phyloP scores from a whole-genome alignment of 2,329 filamentous ascomycete species.

The Metarhizium humberi region DNA sequence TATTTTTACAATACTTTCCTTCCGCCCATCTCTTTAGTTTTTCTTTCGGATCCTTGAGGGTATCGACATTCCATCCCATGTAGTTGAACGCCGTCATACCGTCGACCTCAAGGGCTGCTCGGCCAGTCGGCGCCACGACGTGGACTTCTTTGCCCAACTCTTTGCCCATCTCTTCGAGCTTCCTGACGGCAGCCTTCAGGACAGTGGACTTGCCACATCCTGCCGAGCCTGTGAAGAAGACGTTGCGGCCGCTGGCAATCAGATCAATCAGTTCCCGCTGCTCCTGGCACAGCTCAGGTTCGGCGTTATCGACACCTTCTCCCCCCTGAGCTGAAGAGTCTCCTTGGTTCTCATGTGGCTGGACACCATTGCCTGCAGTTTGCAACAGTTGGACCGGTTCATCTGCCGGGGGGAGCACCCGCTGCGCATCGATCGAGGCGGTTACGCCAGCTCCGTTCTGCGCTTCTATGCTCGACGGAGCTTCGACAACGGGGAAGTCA shows the following conservation, averaged over 20 bases:
- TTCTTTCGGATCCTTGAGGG: too few relatives aligned
- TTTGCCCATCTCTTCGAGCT: background rate
- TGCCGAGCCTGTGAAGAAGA: constrained; percentile 57
- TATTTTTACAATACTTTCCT: background rate
- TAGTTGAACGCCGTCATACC: constrained; percentile 49
- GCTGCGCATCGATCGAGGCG: too few relatives aligned
- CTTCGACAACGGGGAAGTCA: too few relatives aligned
- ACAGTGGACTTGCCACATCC: constrained; percentile 29
- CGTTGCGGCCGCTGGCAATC: constrained; percentile 41
- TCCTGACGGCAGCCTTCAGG: constrained; percentile 12
- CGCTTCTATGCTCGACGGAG: too few relatives aligned
- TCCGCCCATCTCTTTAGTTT: too few relatives aligned
- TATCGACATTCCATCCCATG: constrained; percentile 33
- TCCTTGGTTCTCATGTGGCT: too few relatives aligned
- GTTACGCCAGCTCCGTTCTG: too few relatives aligned
- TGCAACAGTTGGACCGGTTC: too few relatives aligned
- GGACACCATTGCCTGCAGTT: too few relatives aligned
- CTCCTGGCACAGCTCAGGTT: constrained; percentile 7
- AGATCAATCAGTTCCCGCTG: constrained; percentile 25
- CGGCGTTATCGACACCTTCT: background rate
- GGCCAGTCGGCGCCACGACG: constrained; percentile 51
- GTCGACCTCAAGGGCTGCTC: constrained; percentile 45
- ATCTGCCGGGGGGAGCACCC: too few relatives aligned
- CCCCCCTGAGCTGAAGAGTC: too few relatives aligned
- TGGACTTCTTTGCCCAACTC: constrained; percentile 22